Evolutionary conservation across 352 stramenopile genomes (phyloP), one percentile per base, ranked within the genome.

Genomic region (Globisporangium heterothallicum): DNA sequence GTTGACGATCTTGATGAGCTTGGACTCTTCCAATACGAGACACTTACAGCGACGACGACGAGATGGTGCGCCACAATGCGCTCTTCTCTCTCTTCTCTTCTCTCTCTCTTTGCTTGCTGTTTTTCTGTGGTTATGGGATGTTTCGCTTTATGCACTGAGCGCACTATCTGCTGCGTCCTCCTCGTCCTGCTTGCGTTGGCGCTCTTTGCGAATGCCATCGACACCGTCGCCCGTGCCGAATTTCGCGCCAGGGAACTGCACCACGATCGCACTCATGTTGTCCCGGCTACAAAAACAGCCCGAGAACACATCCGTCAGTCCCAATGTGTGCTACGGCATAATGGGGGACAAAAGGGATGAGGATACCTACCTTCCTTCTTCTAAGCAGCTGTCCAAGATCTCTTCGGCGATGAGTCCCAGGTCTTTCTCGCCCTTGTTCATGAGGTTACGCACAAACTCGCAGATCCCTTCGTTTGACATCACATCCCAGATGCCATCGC

Each of bases 401-500:
- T 94, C 80, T 68, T 94, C 80, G 26, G 78, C 78, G 56, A 92
- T 83, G 42, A 94, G 67, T 16, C 72, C 70, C 61, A 92, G 58
- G 54, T 86, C 68, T 30, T 41, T 60, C 56, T 94, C 78, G 48
- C 82, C 82, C 29, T 83, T 74, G 50, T 57, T 58, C 67, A 95
- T 77, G 7, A 93, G 68, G 46, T 78, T 66, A 27, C 82, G 79
- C 27, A 97, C 85, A 61, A 90, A 95, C 26, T 83, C 72, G 45
- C 88, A 91, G 22, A 84, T 72, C 47, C 95, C 80, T 58, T 97
- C 82, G 53, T 97, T 95, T 42, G 59, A 81, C 81, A 97, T 96
- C 30, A 97, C 90, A 47, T 98, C 92, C 90, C 92, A 97, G 47
- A 97, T 95, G 35, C 90, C 92, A 50, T 98, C 90, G 53, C 88